Evolutionary conservation across 2,329 filamentous ascomycete species (phyloP).

Genomic region (Stachybotrys chlorohalonatus): DNA sequence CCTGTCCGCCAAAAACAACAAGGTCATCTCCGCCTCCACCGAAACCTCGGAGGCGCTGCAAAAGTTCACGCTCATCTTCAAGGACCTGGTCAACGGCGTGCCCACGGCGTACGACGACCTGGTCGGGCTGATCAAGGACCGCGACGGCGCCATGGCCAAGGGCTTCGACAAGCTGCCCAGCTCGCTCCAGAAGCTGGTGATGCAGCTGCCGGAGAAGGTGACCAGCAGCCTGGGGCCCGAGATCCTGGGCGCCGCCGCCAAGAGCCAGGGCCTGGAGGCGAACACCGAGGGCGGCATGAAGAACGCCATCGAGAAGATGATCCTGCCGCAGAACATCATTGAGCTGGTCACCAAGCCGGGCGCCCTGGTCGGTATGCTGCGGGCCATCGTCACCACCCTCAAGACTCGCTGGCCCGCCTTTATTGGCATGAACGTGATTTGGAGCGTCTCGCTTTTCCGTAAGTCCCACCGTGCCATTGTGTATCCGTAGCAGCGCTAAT

Average conservation of each 20-base stretch:
- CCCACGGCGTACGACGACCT: conserved; percentile 91
- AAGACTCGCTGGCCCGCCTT: conserved; percentile 85
- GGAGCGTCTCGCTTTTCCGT: conserved; percentile 84
- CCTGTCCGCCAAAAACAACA: conserved; percentile 75
- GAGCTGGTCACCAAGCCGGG: conserved; percentile 79
- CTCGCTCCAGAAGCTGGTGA: conserved; percentile 79
- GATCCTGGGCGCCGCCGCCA: conserved; percentile 67
- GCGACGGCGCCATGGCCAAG: conserved; percentile 49
- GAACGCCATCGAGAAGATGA: conserved; percentile 55
- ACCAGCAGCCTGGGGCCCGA: conserved; percentile 71
- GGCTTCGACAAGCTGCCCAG: conserved; percentile 61
- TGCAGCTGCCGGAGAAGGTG: conserved; percentile 73
- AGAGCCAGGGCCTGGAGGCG: conserved; percentile 57
- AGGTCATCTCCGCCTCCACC: conserved; percentile 72
- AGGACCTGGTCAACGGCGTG: conserved; percentile 84
- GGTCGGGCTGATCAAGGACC: conserved; percentile 50
- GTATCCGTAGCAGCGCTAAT: neutral
- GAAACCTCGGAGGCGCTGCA: conserved; percentile 76
- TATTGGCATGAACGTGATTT: conserved; percentile 82
- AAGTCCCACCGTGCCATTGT: conserved; percentile 25
- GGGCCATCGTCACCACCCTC: conserved; percentile 83
- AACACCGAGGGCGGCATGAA: conserved; percentile 49
- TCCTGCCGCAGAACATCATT: conserved; percentile 64
- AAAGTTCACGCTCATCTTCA: conserved; percentile 82
- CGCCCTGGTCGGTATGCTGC: conserved; percentile 74